Percentiles rank a stretch among this genome's conserved stretches.
Conservation (phyloP, 1,284 basidiomycete genomes). For the Jaminaea rosea region DNA sequence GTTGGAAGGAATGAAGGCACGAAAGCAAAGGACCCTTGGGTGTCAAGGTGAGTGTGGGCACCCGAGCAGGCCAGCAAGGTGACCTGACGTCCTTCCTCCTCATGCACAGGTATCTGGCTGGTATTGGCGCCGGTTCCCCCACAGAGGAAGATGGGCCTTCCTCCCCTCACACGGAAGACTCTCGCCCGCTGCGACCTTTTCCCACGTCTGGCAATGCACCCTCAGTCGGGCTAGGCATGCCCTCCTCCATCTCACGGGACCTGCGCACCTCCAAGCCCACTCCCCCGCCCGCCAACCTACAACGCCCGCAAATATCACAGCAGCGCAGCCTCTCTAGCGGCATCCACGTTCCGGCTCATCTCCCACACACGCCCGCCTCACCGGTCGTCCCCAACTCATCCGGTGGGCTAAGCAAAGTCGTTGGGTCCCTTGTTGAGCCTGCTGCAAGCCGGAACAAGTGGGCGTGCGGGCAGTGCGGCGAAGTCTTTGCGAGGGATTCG, state of each 20-base stretch:
- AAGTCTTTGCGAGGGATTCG: slow-evolving; percentile 27
- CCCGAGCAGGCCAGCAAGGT: too few relatives aligned
- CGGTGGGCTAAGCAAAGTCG: slow-evolving; percentile 32
- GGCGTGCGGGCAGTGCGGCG: slow-evolving; percentile 21
- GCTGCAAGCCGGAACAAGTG: slow-evolving; percentile 17
- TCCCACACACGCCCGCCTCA: background rate
- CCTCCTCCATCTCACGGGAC: slow-evolving; percentile 25
- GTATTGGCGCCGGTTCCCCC: too few relatives aligned
- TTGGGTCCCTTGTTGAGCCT: slow-evolving; percentile 31
- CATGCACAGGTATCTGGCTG: too few relatives aligned
- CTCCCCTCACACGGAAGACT: too few relatives aligned
- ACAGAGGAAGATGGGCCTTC: too few relatives aligned
- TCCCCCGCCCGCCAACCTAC: background rate
- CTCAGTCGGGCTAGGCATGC: slow-evolving; percentile 7
- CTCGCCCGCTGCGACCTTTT: too few relatives aligned
- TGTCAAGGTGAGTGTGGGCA: background rate
- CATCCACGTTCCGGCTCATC: background rate
- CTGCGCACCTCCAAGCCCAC: slow-evolving; percentile 8
- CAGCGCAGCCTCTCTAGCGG: background rate
- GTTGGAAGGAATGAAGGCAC: too few relatives aligned
- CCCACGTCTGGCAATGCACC: background rate
- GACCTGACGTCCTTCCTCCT: too few relatives aligned
- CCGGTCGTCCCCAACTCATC: slow-evolving; percentile 20
- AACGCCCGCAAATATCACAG: background rate
- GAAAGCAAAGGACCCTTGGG: background rate